Evolutionary conservation across 2,329 filamentous ascomycete genomes (phyloP).

Genomic region (Cladosporium phlei): DNA sequence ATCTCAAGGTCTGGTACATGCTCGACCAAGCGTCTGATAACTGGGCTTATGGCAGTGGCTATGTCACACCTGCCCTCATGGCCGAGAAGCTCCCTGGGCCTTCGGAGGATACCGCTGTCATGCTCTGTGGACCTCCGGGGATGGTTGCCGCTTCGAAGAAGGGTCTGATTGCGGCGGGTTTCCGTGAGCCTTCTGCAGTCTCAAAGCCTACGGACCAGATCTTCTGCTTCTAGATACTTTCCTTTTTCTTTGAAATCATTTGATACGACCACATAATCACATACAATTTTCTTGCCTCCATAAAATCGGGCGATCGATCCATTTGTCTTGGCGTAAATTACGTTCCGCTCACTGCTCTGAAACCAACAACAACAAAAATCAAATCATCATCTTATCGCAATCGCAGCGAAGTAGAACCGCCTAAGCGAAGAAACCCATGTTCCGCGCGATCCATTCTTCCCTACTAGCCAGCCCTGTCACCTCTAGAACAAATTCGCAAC

Average conservation of each 20-base stretch:
- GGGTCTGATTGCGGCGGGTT: conserved; percentile 49
- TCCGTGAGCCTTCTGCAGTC: conserved; percentile 80
- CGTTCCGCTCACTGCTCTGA: too few species aligned
- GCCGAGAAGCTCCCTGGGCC: conserved; percentile 46
- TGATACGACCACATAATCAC: background rate
- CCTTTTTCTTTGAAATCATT: background rate
- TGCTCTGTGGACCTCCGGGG: conserved; percentile 58
- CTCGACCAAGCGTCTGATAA: conserved; percentile 44
- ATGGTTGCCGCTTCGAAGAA: conserved; percentile 59
- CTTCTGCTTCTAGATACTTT: conserved; percentile 71
- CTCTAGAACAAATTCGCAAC: too few species aligned
- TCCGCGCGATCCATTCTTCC: too few species aligned
- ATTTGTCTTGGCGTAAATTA: too few species aligned
- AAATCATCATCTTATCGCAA: too few species aligned
- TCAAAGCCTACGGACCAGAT: conserved; percentile 96
- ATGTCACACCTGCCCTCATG: conserved; percentile 51
- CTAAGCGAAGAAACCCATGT: conserved; percentile 20
- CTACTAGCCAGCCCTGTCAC: too few species aligned
- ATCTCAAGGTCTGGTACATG: conserved; percentile 54
- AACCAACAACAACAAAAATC: too few species aligned
- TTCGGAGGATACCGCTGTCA: conserved; percentile 46
- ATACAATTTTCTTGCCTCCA: too few species aligned
- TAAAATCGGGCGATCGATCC: too few species aligned
- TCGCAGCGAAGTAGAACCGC: too few species aligned
- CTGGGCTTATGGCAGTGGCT: conserved; percentile 50